These are phyloP conservation scores for Excoecaria cochinchinensis DNA, from an alignment of 345 rosid genomes.

Conservation along the genomic window DNA sequence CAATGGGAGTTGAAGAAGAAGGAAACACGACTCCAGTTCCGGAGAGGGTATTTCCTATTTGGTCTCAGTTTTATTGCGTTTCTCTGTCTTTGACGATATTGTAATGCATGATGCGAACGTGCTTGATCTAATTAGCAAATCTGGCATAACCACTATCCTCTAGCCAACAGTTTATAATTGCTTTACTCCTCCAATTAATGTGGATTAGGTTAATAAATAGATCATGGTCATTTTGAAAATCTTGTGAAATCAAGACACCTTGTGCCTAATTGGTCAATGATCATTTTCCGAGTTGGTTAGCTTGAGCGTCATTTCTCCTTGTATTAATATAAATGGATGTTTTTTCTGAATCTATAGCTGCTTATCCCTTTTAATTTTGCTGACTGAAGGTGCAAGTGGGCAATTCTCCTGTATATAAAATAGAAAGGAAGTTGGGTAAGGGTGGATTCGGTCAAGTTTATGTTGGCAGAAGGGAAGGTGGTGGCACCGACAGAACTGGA, in stretches of 20 bases:
- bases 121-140: not conserved
- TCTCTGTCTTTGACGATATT: not conserved
- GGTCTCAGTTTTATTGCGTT: constrained; percentile 2
- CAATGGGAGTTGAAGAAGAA: constrained; percentile 77
- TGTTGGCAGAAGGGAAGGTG: constrained; percentile 32
- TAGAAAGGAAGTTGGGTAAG: constrained; percentile 37
- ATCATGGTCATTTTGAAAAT: not conserved
- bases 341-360: not conserved
- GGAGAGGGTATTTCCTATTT: constrained; percentile 60
- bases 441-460: constrained; percentile 40
- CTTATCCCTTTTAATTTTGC: not conserved
- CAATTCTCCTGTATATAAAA: constrained; percentile 30
- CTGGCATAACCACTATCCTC: not conserved
- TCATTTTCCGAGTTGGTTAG: not conserved
- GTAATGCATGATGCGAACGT: constrained; percentile 2
- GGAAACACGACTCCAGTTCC: constrained; percentile 78
- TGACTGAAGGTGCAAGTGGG: constrained; percentile 33
- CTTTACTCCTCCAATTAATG: not conserved
- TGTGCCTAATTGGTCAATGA: not conserved
- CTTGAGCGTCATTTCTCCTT: not conserved
- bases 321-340: not conserved
- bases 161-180: not conserved
- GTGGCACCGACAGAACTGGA: constrained; percentile 31
- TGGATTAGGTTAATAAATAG: not conserved
- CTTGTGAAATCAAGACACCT: not conserved